These are phyloP conservation scores for Aspergillus sp. DNA, from an alignment of 2,329 filamentous ascomycete species.

Conservation along the genomic window DNA sequence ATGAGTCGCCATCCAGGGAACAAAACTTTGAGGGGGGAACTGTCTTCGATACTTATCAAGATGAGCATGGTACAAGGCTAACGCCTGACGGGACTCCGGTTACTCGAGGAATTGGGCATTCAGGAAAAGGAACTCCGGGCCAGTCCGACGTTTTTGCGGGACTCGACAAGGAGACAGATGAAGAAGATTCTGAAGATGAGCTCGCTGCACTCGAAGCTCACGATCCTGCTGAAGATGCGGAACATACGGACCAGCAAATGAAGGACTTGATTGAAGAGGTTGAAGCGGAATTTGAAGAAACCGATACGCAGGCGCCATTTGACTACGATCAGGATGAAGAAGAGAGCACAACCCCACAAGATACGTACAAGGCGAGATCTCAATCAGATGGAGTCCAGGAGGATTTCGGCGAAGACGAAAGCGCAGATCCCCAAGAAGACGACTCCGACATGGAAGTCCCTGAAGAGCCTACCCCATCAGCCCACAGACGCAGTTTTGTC, in stretches of 20 bases:
- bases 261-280: not conserved
- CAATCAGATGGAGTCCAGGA: not conserved
- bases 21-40: conserved; percentile 15
- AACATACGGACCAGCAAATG: not conserved
- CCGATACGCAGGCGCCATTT: not conserved
- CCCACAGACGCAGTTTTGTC: conserved; percentile 3
- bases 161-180: not conserved
- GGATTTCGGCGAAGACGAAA: no score
- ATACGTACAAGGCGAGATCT: not conserved
- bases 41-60: conserved; percentile 17
- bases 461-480: not conserved
- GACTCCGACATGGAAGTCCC: not conserved
- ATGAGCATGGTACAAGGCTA: not conserved
- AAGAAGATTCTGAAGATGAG: not conserved
- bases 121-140: not conserved
- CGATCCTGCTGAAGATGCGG: not conserved
- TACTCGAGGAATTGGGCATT: not conserved
- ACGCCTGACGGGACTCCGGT: conserved; percentile 13
- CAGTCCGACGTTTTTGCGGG: not conserved
- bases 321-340: conserved; percentile 20
- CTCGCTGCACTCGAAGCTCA: not conserved
- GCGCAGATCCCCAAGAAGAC: not conserved
- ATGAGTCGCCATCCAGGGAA: conserved; percentile 11
- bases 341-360: not conserved
- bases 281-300: not conserved